Evolutionary conservation across 345 rosid genomes (phyloP).

Genomic region (Populus davidiana): DNA sequence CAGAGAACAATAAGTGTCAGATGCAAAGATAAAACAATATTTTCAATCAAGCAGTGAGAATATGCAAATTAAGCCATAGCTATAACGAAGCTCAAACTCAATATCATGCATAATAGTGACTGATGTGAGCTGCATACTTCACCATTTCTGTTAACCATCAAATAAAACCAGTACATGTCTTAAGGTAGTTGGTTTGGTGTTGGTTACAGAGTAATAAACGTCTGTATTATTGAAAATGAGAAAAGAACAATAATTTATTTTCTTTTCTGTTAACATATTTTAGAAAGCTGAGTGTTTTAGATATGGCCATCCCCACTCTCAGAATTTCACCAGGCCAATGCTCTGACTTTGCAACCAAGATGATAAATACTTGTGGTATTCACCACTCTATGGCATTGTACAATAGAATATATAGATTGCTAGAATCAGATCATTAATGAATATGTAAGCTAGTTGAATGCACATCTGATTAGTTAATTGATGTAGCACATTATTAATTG

Average conservation of each 20-base stretch:
- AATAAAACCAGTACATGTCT: neutral
- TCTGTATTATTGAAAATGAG: neutral
- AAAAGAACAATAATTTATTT: neutral
- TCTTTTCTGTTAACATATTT: neutral
- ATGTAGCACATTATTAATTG: neutral
- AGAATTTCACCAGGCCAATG: neutral
- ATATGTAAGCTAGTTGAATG: neutral
- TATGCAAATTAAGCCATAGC: neutral
- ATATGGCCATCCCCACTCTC: neutral
- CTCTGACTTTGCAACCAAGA: neutral
- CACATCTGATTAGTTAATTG: neutral
- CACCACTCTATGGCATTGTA: neutral
- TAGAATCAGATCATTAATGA: neutral
- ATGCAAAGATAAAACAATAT: neutral
- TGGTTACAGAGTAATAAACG: neutral
- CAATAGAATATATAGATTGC: neutral
- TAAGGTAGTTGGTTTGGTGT: neutral
- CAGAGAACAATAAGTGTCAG: neutral
- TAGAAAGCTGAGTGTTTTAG: neutral
- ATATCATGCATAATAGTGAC: neutral
- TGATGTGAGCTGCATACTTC: neutral
- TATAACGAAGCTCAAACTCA: neutral
- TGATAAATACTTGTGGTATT: neutral
- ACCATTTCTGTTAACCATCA: neutral
- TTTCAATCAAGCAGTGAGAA: neutral